Conservation (phyloP, 208 protist species). For the Leishmania tropica region DNA sequence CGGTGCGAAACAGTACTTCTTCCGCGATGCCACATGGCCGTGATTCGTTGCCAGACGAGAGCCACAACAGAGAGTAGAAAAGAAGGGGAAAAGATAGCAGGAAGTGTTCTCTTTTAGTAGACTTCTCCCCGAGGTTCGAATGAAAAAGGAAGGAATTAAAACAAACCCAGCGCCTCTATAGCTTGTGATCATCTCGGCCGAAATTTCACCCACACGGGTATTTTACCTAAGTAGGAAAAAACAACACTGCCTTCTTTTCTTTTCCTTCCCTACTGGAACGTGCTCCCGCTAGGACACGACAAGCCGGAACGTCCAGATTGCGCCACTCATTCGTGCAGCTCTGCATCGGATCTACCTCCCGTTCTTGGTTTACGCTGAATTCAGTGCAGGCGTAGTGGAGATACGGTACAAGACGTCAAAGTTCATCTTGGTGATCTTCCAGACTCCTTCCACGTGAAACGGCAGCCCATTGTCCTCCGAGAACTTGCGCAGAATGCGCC, state of each 20-base stretch:
- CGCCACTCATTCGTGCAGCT: neutral
- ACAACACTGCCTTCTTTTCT: neutral
- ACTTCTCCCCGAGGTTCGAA: no score
- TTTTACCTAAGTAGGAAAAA: conserved; percentile 3
- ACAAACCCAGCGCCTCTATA: neutral
- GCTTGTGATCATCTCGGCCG: neutral
- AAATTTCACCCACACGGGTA: neutral
- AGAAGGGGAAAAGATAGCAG: no score
- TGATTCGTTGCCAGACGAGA: neutral
- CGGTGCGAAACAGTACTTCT: neutral
- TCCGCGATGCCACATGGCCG: neutral
- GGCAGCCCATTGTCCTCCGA: conserved; percentile 71
- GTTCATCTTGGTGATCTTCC: conserved; percentile 68
- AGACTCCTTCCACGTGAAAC: conserved; percentile 72
- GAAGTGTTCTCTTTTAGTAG: neutral
- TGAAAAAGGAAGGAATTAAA: neutral
- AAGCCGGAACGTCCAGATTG: neutral
- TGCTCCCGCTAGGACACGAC: neutral
- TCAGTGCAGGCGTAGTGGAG: conserved; percentile 27
- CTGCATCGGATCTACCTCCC: neutral
- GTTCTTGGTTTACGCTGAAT: conserved; percentile 13
- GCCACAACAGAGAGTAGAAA: neutral
- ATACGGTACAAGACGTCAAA: conserved; percentile 61
- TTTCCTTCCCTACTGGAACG: neutral
- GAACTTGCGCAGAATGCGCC: conserved; percentile 72